These are phyloP conservation scores for Candolleomyces efflorescens DNA, from an alignment of 768 basidiomycete genomes.

Conservation along the genomic window DNA sequence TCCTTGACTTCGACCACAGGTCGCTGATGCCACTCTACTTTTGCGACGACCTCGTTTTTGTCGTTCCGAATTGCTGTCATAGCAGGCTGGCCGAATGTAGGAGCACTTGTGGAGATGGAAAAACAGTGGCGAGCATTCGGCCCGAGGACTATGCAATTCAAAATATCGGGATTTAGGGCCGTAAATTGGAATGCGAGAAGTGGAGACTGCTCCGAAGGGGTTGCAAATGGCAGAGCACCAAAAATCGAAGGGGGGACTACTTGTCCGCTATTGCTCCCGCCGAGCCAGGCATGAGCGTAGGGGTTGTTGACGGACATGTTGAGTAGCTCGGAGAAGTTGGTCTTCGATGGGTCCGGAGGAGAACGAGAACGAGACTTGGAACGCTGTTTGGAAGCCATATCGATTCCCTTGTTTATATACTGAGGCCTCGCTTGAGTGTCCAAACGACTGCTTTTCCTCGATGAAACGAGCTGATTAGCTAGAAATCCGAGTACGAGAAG, in stretches of 20 bases:
- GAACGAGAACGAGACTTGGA: background rate
- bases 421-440: too few species aligned
- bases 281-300: background rate
- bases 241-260: slow-evolving; percentile 5
- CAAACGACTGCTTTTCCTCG: too few species aligned
- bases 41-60: background rate
- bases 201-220: background rate
- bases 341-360: background rate
- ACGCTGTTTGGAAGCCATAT: background rate
- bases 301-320: slow-evolving; percentile 7
- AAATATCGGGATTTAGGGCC: slow-evolving; percentile 7
- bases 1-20: slow-evolving; percentile 3
- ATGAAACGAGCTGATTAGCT: too few species aligned
- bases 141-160: slow-evolving; percentile 4
- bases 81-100: background rate
- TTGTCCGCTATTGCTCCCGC: background rate
- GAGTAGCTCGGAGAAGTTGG: background rate
- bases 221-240: slow-evolving; percentile 3
- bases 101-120: slow-evolving; percentile 3
- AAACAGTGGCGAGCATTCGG: slow-evolving; percentile 10
- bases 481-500: too few species aligned
- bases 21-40: slow-evolving; percentile 6
- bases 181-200: slow-evolving; percentile 7
- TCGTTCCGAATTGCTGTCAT: slow-evolving; percentile 2
- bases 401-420: background rate